Percentiles rank a stretch among this genome's conserved stretches.
These are phyloP conservation scores for Pelomyxa schiedti DNA, from an alignment of 78 protist genomes.

Conservation along the genomic window DNA sequence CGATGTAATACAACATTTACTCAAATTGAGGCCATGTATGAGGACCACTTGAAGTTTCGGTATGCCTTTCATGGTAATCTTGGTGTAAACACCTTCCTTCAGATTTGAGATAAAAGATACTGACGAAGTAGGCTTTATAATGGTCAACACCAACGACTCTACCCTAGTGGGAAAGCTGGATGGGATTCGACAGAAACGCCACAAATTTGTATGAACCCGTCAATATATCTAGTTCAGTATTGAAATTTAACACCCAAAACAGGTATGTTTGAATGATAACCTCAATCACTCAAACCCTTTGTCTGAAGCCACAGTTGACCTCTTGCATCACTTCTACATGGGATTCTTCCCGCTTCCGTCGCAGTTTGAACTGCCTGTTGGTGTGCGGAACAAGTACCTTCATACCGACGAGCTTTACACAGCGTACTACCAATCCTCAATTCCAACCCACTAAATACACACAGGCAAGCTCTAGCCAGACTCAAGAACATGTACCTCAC, in stretches of 20 bases:
- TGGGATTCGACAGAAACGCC: constrained; percentile 34
- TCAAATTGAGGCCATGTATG: not conserved
- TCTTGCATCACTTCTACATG: constrained; percentile 47
- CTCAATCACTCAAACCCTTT: constrained; percentile 42
- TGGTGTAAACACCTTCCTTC: not conserved
- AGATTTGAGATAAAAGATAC: constrained; percentile 26
- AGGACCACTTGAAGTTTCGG: not conserved
- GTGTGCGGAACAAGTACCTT: not conserved
- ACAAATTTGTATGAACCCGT: constrained; percentile 67
- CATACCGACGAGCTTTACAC: constrained; percentile 10
- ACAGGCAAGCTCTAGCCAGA: no score
- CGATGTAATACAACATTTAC: not conserved
- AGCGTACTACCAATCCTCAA: no score
- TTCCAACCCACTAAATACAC: no score
- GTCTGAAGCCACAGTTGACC: not conserved
- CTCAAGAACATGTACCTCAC: no score
- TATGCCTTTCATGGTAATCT: not conserved
- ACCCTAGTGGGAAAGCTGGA: constrained; percentile 27
- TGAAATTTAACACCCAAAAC: no score
- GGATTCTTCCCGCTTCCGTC: constrained; percentile 62
- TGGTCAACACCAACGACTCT: constrained; percentile 44
- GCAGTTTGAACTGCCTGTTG: constrained; percentile 50
- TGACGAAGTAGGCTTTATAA: constrained; percentile 66
- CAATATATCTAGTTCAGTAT: no score
- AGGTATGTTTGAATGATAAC: constrained; percentile 85